phyloP scores from a whole-genome alignment of 2,329 filamentous ascomycete species.

The Alternaria brassicae region DNA sequence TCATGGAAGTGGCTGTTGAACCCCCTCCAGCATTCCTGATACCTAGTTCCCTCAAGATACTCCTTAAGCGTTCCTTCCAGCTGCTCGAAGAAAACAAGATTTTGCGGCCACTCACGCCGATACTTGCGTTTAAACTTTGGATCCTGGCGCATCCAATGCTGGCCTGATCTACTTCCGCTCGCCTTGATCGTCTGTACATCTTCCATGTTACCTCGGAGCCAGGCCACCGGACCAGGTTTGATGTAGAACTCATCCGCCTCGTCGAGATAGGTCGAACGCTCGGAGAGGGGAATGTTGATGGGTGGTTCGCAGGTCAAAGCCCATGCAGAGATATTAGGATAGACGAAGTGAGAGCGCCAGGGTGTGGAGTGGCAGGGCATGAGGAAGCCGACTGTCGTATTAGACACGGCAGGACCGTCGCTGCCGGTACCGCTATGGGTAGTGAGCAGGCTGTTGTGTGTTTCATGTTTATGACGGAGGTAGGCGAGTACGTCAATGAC shows the following conservation, averaged over 20 bases:
- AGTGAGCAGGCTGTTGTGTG: constrained; percentile 25
- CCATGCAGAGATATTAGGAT: constrained; percentile 77
- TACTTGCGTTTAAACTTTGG: constrained; percentile 28
- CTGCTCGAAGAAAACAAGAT: constrained; percentile 64
- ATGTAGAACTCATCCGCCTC: constrained; percentile 92
- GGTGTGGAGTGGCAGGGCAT: constrained; percentile 97
- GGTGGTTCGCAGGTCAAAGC: constrained; percentile 92
- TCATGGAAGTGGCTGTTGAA: constrained; percentile 70
- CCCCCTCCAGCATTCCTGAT: constrained; percentile 65
- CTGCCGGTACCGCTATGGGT: constrained; percentile 52
- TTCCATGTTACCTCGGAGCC: constrained; percentile 55
- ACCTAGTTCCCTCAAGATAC: constrained; percentile 56
- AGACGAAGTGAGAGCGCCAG: constrained; percentile 86
- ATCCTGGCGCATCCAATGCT: constrained; percentile 35
- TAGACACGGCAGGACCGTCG: constrained; percentile 5
- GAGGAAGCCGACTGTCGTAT: constrained; percentile 74
- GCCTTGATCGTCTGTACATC: constrained; percentile 30
- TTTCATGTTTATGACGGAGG: constrained; percentile 76
- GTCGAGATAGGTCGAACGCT: constrained; percentile 76
- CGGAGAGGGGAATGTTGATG: constrained; percentile 67
- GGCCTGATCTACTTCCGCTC: constrained; percentile 26
- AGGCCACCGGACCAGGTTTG: constrained; percentile 56
- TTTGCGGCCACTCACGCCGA: constrained; percentile 52
- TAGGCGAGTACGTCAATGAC: constrained; percentile 76
- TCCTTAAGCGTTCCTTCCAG: constrained; percentile 59